Evolutionary conservation across 164 flowering plant species (phyloP), one percentile per base, ranked within the genome.

Genomic region (Vitis labrusca): DNA sequence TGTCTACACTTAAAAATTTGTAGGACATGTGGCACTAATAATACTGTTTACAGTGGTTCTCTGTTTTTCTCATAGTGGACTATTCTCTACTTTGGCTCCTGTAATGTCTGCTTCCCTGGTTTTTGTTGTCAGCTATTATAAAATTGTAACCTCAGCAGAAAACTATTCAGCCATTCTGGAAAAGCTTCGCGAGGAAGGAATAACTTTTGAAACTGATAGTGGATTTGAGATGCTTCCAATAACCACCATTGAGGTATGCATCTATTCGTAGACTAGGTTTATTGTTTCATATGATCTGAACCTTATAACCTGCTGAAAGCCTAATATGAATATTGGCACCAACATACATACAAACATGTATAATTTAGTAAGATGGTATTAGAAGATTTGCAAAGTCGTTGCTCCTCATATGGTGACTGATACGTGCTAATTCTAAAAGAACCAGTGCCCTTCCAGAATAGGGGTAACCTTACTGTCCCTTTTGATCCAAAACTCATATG

Each of bases 211-310:
- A 78, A 79, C 97, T 47, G 99, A 95, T 73, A 87, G 81, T 76
- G 98, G 97, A 69, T 88, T 78, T 70, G 97, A 95, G 82, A 88
- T 96, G 29, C 82, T 96, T 74, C 99, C 99, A 15, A 27, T 85
- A 32, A 67, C 80, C 29, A 73, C 90, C 1, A 64, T 93, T 55
- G 98, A 93, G 99, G 98, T 93, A 85, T 66, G 16, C 30, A 30
- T 17, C 50, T 62, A 48, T 19, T 57, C 9, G 23, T 30, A 59
- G 44, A 15, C 30, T 11, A 19, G 49, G 8, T 14, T 2, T 14
- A 51, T 54, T 30, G 12, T 1, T 44, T 54, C 16, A 65, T 52
- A 12, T 50, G 12, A 59, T 17, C 6, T 29, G 53, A 11, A 16
- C 37, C 9, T 7, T 51, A 10, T 9, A 10, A 12, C 47, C 16